phyloP scores from a whole-genome alignment of 2,329 filamentous ascomycete species.

The Pseudocercospora macadamiae region DNA sequence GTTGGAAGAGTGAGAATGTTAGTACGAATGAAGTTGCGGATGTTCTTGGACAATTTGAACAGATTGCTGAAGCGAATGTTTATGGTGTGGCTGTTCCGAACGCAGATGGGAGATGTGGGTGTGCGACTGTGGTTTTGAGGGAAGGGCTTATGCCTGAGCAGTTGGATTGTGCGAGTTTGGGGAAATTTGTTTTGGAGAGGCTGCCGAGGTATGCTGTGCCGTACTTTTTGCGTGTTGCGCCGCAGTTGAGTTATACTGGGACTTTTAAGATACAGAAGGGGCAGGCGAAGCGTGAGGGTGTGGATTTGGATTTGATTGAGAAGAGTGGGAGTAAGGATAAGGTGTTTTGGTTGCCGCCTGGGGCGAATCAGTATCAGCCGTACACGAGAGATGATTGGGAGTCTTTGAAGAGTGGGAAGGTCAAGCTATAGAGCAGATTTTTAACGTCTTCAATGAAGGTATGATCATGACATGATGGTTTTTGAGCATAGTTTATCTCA shows the following conservation, averaged over 20 bases:
- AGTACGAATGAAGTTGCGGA: constrained; percentile 68
- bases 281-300: constrained; percentile 68
- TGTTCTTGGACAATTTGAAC: constrained; percentile 66
- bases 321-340: constrained; percentile 52
- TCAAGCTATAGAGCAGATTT: constrained; percentile 61
- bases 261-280: constrained; percentile 91
- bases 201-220: constrained; percentile 77
- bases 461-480: background rate
- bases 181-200: constrained; percentile 57
- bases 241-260: constrained; percentile 68
- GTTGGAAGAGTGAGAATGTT: constrained; percentile 68
- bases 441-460: background rate
- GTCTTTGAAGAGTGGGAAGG: constrained; percentile 64
- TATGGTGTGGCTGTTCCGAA: constrained; percentile 79
- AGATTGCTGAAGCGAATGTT: constrained; percentile 76
- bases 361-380: constrained; percentile 61
- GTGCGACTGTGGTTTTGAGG: constrained; percentile 67
- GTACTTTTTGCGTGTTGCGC: constrained; percentile 72
- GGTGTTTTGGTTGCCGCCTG: constrained; percentile 69
- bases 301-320: constrained; percentile 61
- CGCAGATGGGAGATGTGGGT: constrained; percentile 82
- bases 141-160: constrained; percentile 54
- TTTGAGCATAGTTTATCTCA: too few species aligned
- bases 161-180: constrained; percentile 60
- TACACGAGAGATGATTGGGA: constrained; percentile 72